Evolutionary conservation across 2,329 filamentous ascomycete species (phyloP), one percentile per base, ranked within the genome.

Genomic region (Aureobasidium mangrovei): DNA sequence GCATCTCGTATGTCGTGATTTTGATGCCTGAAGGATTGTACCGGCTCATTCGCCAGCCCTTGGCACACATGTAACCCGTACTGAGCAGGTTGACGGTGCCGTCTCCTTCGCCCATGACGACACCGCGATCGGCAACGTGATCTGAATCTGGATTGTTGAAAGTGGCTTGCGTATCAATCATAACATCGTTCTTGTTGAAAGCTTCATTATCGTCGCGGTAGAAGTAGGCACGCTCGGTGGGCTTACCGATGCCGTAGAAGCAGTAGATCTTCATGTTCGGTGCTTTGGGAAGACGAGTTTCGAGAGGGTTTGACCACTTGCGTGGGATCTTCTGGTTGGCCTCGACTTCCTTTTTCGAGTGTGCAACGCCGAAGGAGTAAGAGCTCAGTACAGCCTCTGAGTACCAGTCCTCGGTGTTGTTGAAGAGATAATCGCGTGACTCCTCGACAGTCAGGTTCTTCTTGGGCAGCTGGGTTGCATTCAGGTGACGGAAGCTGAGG

Each of bases 221-320:
- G 68, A 87, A 98, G 68, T 97, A 98, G 12, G 84, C 84, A 54
- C 91, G 82, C 70, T 98, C 91, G 0, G 91, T 97, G 3, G 88
- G 85, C 68, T 97, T 98, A 2, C 91, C 91, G 3, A 95, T 83
- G 24, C 87, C 93, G 67, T 98, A 97, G 74, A 98, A 97, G 72
- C 93, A 97, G 72, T 91, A 97, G 9, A 98, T 88, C 68, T 95
- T 96, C 64, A 98, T 75, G 64, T 82, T 88, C 0, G 93, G 91
- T 1, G 93, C 91, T 24, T 89, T 77, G 0, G 93, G 93, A 0
- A 97, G 76, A 2, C 91, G 81, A 0, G 88, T 87, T 68, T 97
- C 91, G 1, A 97, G 80, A 0, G 93, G 93, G 65, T 98, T 98
- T 58, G 95, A 82, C 93, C 93, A 98, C 67, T 94, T 98, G 0